phyloP scores from a whole-genome alignment of 1,284 basidiomycete genomes.

The Tremellales sp. region DNA sequence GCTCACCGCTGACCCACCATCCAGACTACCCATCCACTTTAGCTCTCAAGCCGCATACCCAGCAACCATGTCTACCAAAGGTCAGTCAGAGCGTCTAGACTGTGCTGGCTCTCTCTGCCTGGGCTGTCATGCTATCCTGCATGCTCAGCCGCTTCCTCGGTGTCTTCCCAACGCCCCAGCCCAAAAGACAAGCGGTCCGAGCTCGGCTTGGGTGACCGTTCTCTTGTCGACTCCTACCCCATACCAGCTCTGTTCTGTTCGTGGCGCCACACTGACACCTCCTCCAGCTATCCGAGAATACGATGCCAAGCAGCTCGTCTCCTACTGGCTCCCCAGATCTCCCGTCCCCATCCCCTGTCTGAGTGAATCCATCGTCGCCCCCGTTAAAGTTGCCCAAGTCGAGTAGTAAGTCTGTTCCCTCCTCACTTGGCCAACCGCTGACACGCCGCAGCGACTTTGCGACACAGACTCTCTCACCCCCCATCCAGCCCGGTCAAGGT shows the following conservation, averaged over 20 bases:
- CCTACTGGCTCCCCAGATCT: conserved; percentile 88
- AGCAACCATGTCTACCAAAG: conserved; percentile 48
- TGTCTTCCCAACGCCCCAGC: too few species aligned
- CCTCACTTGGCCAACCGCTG: background rate
- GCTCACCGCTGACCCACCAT: background rate
- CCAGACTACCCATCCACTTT: background rate
- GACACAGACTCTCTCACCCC: conserved; percentile 68
- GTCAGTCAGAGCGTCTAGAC: too few species aligned
- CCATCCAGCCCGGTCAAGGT: conserved; percentile 59
- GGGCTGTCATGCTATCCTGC: background rate
- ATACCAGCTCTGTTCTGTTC: too few species aligned
- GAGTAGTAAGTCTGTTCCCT: conserved; percentile 39
- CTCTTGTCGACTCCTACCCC: too few species aligned
- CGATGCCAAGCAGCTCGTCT: conserved; percentile 88
- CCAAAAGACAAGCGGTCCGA: too few species aligned
- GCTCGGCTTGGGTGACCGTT: too few species aligned
- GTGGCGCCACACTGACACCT: background rate
- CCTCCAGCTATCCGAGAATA: conserved; percentile 79
- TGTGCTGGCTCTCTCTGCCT: too few species aligned
- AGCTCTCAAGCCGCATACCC: conserved; percentile 4
- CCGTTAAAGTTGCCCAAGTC: conserved; percentile 50
- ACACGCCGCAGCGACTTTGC: conserved; percentile 67
- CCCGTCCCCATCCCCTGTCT: conserved; percentile 55
- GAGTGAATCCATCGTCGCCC: conserved; percentile 45
- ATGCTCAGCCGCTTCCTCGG: background rate